phyloP scores from a whole-genome alignment of 2,329 filamentous ascomycete species.

The Ascochyta pisi region DNA sequence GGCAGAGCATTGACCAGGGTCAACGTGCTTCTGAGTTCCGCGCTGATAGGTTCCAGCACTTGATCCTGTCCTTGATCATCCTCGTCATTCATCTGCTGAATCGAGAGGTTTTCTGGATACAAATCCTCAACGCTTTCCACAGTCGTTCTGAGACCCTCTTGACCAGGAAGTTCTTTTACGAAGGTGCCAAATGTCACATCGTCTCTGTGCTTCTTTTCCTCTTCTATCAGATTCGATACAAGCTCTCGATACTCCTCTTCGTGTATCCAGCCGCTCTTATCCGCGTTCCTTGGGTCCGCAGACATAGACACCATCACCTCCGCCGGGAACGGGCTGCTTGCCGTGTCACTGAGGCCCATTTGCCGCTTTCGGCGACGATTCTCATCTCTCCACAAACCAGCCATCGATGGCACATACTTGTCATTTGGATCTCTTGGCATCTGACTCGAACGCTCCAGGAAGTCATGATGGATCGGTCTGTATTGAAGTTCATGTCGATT shows the following conservation, averaged over 20 bases:
- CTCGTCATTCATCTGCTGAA: constrained; percentile 4
- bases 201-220: constrained; percentile 64
- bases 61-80: neutral
- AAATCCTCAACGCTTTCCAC: constrained; percentile 88
- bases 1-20: constrained; percentile 8
- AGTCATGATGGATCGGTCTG: constrained; percentile 84
- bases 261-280: constrained; percentile 87
- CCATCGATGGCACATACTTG: constrained; percentile 93
- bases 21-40: constrained; percentile 8
- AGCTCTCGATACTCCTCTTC: constrained; percentile 80
- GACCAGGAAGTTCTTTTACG: constrained; percentile 61
- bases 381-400: constrained; percentile 90
- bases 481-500: constrained; percentile 80
- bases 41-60: neutral
- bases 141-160: constrained; percentile 72
- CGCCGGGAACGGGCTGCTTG: constrained; percentile 77
- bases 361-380: constrained; percentile 76
- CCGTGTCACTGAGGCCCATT: constrained; percentile 69
- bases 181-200: constrained; percentile 70
- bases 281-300: constrained; percentile 74
- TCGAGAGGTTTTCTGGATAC: constrained; percentile 69
- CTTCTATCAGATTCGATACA: constrained; percentile 66
- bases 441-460: constrained; percentile 74
- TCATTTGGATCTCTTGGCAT: constrained; percentile 64
- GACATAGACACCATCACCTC: constrained; percentile 90